phyloP scores from a whole-genome alignment of 805 yeast genomes.

The Jamesozyma gamospora region DNA sequence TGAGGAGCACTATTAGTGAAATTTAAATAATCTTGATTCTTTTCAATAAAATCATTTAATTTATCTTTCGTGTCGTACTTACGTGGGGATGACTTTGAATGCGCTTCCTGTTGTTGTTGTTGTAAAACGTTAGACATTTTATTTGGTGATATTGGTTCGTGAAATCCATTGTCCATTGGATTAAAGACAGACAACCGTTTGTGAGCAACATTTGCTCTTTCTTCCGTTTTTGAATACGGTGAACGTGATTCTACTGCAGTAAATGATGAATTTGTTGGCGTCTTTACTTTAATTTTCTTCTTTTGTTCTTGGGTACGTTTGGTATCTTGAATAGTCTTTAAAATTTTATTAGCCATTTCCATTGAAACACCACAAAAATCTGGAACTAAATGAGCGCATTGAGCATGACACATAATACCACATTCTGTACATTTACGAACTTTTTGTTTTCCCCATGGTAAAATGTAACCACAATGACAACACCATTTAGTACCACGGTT shows the following conservation, averaged over 20 bases:
- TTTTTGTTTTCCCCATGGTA: constrained; percentile 91
- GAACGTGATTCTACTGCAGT: neutral
- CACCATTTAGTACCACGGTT: constrained; percentile 98
- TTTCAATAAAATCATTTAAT: constrained; percentile 19
- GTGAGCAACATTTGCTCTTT: neutral
- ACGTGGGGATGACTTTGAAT: constrained; percentile 5
- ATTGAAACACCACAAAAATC: constrained; percentile 98
- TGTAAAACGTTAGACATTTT: neutral
- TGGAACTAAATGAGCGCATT: constrained; percentile 90
- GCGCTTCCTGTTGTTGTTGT: neutral
- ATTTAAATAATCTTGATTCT: constrained; percentile 21
- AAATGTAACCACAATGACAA: constrained; percentile 94
- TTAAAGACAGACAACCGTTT: constrained; percentile 2
- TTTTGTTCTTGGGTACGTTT: constrained; percentile 31
- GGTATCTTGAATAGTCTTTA: constrained; percentile 73
- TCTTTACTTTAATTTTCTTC: constrained; percentile 6
- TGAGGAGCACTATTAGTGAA: constrained; percentile 21
- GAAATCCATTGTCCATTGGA: neutral
- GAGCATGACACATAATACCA: constrained; percentile 89
- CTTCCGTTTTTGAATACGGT: neutral
- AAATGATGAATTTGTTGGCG: neutral
- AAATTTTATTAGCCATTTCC: constrained; percentile 88
- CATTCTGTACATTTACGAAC: constrained; percentile 89
- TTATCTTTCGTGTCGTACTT: constrained; percentile 10
- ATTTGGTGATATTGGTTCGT: neutral